Percentiles rank a stretch among this genome's conserved stretches.
These are phyloP conservation scores for Fusarium continuum DNA, from an alignment of 2,329 filamentous ascomycete genomes.

Conservation along the genomic window DNA sequence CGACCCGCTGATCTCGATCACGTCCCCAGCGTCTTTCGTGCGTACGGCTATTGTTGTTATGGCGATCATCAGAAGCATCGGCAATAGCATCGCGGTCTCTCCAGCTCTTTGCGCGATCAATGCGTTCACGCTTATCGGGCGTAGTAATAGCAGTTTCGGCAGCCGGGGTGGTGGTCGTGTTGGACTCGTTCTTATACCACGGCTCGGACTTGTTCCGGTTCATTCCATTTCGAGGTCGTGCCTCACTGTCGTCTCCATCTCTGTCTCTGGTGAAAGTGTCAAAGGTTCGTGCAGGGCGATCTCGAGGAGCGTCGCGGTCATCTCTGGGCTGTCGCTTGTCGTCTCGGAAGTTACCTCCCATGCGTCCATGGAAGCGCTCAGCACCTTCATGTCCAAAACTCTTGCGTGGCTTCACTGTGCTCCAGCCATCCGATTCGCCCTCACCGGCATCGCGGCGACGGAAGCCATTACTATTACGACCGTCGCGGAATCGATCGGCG, in stretches of 20 bases:
- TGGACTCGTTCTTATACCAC: slow-evolving; percentile 75
- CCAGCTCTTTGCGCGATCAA: slow-evolving; percentile 69
- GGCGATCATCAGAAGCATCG: slow-evolving; percentile 65
- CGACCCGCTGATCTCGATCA: slow-evolving; percentile 67
- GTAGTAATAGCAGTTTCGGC: slow-evolving; percentile 44
- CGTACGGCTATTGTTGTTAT: slow-evolving; percentile 53
- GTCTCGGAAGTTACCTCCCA: slow-evolving; percentile 61
- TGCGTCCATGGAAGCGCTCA: slow-evolving; percentile 73
- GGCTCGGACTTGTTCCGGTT: slow-evolving; percentile 73
- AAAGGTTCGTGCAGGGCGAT: slow-evolving; percentile 58
- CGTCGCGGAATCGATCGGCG: slow-evolving; percentile 60
- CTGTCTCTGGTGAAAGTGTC: slow-evolving; percentile 61
- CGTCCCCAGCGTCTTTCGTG: slow-evolving; percentile 65
- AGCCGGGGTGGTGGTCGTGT: slow-evolving; percentile 30
- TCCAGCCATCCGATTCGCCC: slow-evolving; percentile 77
- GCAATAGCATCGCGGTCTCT: slow-evolving; percentile 61
- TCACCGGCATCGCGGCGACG: slow-evolving; percentile 66
- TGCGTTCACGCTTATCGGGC: slow-evolving; percentile 60
- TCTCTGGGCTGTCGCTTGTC: slow-evolving; percentile 59
- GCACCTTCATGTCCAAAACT: slow-evolving; percentile 77
- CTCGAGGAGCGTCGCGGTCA: slow-evolving; percentile 62
- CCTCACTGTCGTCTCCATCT: slow-evolving; percentile 63
- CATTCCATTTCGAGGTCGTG: slow-evolving; percentile 69
- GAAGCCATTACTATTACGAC: slow-evolving; percentile 57
- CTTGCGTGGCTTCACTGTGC: slow-evolving; percentile 76